Conservation (phyloP, 805 yeast species). For the Schwanniomyces sp. region DNA sequence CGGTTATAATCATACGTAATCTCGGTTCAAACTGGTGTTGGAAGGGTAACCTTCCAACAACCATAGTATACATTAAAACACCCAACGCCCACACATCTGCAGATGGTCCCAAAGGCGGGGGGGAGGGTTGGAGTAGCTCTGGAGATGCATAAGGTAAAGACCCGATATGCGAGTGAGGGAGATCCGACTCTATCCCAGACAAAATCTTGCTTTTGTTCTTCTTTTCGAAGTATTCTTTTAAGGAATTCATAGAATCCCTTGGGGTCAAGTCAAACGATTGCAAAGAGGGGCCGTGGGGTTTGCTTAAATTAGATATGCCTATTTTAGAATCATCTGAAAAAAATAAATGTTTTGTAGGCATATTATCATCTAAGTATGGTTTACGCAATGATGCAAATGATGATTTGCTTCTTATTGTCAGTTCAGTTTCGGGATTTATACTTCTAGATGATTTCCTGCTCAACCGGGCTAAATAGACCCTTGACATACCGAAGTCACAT, state of each 20-base stretch:
- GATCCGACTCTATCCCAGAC: constrained; percentile 32
- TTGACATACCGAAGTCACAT: constrained; percentile 90
- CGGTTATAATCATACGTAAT: constrained; percentile 66
- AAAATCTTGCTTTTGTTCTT: neutral
- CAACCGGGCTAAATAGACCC: constrained; percentile 28
- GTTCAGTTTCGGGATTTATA: constrained; percentile 10
- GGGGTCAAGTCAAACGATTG: constrained; percentile 33
- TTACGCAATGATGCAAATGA: constrained; percentile 30
- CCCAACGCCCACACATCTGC: constrained; percentile 95
- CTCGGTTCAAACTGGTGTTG: constrained; percentile 82
- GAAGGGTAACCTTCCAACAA: constrained; percentile 77
- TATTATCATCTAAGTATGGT: constrained; percentile 30
- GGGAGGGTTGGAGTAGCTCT: constrained; percentile 65
- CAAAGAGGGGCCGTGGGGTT: constrained; percentile 32
- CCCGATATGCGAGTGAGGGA: constrained; percentile 75
- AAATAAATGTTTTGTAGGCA: constrained; percentile 18
- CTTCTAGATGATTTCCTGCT: constrained; percentile 19
- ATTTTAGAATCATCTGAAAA: constrained; percentile 31
- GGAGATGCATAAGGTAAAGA: constrained; percentile 94
- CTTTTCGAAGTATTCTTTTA: neutral
- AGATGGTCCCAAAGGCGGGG: constrained; percentile 60
- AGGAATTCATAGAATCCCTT: constrained; percentile 14
- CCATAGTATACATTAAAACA: constrained; percentile 69
- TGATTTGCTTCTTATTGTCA: constrained; percentile 32
- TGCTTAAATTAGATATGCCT: constrained; percentile 26